phyloP scores from a whole-genome alignment of 305 asterid species.

The Fraxinus nigra region DNA sequence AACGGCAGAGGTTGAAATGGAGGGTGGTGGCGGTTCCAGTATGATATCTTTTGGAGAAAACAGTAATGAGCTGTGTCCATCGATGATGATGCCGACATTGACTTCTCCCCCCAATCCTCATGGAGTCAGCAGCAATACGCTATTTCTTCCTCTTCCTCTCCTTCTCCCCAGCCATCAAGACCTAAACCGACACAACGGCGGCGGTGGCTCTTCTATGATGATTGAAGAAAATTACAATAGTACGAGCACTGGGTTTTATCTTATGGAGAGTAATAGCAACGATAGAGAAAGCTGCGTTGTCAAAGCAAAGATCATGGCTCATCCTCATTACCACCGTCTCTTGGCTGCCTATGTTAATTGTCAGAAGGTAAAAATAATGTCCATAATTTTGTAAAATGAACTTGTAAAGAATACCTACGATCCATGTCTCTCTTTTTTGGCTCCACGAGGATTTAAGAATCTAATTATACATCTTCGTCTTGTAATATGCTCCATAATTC shows the following conservation, averaged over 20 bases:
- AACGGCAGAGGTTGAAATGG: slow-evolving; percentile 21
- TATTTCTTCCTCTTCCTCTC: slow-evolving; percentile 35
- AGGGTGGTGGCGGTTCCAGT: slow-evolving; percentile 40
- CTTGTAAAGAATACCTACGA: neutral
- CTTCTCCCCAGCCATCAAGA: slow-evolving; percentile 15
- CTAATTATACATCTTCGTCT: neutral
- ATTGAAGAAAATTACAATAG: slow-evolving; percentile 29
- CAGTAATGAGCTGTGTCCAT: slow-evolving; percentile 46
- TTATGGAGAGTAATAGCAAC: slow-evolving; percentile 47
- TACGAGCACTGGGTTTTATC: slow-evolving; percentile 56
- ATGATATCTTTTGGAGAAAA: slow-evolving; percentile 67
- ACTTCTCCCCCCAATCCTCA: slow-evolving; percentile 30
- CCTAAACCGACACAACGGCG: slow-evolving; percentile 23
- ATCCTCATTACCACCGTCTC: slow-evolving; percentile 89
- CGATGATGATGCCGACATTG: slow-evolving; percentile 55
- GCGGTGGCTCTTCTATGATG: slow-evolving; percentile 38
- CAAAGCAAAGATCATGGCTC: slow-evolving; percentile 85
- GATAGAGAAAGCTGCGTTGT: slow-evolving; percentile 29
- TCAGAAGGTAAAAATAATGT: slow-evolving; percentile 57
- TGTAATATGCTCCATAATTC: neutral
- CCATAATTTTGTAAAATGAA: neutral
- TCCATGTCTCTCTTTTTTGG: neutral
- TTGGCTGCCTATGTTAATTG: slow-evolving; percentile 76
- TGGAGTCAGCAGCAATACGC: slow-evolving; percentile 31
- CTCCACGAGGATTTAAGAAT: neutral